These are phyloP conservation scores for Alternaria gaisen DNA, from an alignment of 2,329 filamentous ascomycete species.

Conservation along the genomic window DNA sequence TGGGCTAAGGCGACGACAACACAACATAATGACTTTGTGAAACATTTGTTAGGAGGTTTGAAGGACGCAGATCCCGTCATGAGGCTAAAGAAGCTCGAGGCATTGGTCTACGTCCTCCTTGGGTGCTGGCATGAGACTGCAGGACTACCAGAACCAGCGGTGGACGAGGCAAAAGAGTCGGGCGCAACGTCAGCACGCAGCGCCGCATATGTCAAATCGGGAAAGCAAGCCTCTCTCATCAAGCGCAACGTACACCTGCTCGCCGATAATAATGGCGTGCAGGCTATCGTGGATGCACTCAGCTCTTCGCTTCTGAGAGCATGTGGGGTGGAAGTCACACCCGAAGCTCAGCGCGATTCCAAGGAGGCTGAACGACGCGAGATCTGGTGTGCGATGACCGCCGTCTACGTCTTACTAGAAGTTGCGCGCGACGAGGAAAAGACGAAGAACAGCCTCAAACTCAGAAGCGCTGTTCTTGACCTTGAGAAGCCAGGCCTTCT, in stretches of 20 bases:
- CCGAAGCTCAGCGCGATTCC: conserved; percentile 40
- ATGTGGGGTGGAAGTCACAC: conserved; percentile 38
- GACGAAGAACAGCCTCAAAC: conserved; percentile 60
- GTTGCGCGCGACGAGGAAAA: conserved; percentile 51
- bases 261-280: conserved; percentile 52
- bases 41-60: conserved; percentile 50
- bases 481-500: conserved; percentile 68
- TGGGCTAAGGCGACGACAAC: conserved; percentile 74
- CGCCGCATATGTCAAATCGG: conserved; percentile 43
- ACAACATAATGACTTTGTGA: conserved; percentile 66
- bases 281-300: conserved; percentile 52
- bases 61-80: conserved; percentile 37
- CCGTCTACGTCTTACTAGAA: conserved; percentile 61
- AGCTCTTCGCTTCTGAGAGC: conserved; percentile 44
- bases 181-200: conserved; percentile 13
- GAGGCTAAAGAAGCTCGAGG: conserved; percentile 52
- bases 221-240: conserved; percentile 56
- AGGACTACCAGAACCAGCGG: conserved; percentile 40
- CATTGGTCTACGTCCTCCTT: conserved; percentile 57
- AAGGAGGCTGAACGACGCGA: conserved; percentile 54
- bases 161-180: conserved; percentile 15
- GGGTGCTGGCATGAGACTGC: conserved; percentile 62
- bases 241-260: conserved; percentile 55
- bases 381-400: conserved; percentile 60
- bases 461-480: conserved; percentile 48